Percentiles rank a stretch among this genome's conserved stretches.
phyloP scores from a whole-genome alignment of 305 asterid species.

The Fraxinus paxiana region DNA sequence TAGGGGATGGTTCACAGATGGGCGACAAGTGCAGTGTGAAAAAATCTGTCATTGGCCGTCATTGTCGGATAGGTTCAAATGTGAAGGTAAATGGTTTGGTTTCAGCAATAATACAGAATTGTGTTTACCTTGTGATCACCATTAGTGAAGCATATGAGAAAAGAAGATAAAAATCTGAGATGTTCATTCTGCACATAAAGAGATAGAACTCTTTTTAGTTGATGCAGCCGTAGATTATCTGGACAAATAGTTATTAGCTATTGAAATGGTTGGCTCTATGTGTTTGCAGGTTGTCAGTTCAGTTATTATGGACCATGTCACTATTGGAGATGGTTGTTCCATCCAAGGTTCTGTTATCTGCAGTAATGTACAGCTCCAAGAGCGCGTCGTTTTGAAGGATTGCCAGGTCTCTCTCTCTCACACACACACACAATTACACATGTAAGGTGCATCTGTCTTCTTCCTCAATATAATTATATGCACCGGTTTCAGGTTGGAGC shows the following conservation, averaged over 20 bases:
- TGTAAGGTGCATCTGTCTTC: background rate
- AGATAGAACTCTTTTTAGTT: background rate
- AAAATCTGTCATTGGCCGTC: conserved; percentile 92
- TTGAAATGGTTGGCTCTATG: background rate
- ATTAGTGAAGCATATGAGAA: background rate
- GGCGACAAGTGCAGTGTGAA: conserved; percentile 98
- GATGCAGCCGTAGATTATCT: background rate
- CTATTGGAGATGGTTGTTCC: conserved; percentile 85
- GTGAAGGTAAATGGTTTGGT: conserved; percentile 64
- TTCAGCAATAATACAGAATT: background rate
- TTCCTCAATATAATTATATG: background rate
- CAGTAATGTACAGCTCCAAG: conserved; percentile 90
- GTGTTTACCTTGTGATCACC: background rate
- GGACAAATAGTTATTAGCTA: background rate
- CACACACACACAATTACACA: background rate
- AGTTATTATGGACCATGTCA: conserved; percentile 81
- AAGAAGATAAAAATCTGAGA: background rate
- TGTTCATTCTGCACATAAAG: background rate
- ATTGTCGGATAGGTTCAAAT: conserved; percentile 94
- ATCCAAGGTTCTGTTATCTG: conserved; percentile 89
- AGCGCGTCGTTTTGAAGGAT: conserved; percentile 79
- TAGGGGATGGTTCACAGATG: conserved; percentile 91
- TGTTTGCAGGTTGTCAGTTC: conserved; percentile 78
- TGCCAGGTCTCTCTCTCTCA: conserved; percentile 57
- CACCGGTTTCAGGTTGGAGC: conserved; percentile 69